Conservation (phyloP, 2,329 filamentous ascomycete species). For the Alternaria gansuensis region DNA sequence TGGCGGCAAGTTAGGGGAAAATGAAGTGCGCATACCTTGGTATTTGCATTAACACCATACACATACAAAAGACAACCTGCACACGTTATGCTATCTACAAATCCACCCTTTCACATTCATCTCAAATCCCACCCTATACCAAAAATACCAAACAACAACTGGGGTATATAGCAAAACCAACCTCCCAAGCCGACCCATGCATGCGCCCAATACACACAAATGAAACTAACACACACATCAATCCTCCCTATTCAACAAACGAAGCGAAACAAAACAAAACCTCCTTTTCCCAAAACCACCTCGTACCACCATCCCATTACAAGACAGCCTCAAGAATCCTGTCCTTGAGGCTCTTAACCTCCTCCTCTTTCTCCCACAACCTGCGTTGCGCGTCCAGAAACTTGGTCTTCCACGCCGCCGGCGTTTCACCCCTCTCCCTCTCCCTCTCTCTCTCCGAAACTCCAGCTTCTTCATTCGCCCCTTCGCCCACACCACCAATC, state of each 20-base stretch:
- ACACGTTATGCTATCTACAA: conserved; percentile 3
- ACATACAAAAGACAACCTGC: background rate
- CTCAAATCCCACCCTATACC: background rate
- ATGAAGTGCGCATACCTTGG: no score
- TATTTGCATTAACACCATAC: no score
- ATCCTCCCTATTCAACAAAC: background rate
- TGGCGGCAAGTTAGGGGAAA: no score
- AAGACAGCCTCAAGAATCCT: conserved; percentile 53
- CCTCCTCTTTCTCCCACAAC: conserved; percentile 49
- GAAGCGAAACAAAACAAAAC: background rate
- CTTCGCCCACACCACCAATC: background rate
- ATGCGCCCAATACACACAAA: conserved; percentile 17
- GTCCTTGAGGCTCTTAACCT: conserved; percentile 48
- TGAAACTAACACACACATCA: conserved; percentile 1
- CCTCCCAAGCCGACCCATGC: conserved; percentile 11
- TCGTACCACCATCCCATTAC: conserved; percentile 19
- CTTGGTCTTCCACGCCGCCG: conserved; percentile 47
- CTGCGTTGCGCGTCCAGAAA: conserved; percentile 47
- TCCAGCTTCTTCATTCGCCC: background rate
- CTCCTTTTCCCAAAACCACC: no score
- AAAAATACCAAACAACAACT: conserved; percentile 24
- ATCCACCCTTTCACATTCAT: background rate
- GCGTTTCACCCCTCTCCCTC: conserved; percentile 20
- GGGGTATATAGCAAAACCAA: conserved; percentile 42
- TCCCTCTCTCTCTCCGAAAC: conserved; percentile 14